phyloP scores from a whole-genome alignment of 768 basidiomycete species.

The Mycena amicta region DNA sequence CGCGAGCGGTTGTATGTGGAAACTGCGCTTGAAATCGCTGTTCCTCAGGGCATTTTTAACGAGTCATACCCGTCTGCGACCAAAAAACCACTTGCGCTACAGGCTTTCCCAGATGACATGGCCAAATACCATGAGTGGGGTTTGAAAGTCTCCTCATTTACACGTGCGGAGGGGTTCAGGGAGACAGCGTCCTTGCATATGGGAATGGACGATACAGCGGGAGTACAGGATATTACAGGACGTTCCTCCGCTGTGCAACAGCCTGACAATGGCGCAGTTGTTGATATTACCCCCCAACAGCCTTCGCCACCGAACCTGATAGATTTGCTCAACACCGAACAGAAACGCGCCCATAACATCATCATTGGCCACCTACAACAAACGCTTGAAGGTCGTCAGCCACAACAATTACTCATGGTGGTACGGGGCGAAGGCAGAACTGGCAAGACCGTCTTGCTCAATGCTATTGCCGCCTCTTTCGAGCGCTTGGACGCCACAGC shows the following conservation, averaged over 20 bases:
- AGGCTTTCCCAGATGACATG: background rate
- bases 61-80: background rate
- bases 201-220: conserved; percentile 3
- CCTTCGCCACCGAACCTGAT: background rate
- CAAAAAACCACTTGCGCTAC: background rate
- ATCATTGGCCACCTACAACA: conserved; percentile 30
- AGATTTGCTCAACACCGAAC: conserved; percentile 25
- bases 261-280: background rate
- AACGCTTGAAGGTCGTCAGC: conserved; percentile 20
- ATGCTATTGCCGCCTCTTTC: too few species aligned
- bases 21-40: background rate
- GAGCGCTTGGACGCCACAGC: background rate
- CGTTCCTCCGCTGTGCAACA: conserved; percentile 21
- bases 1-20: background rate
- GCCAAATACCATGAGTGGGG: background rate
- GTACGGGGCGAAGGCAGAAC: conserved; percentile 44
- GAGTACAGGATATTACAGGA: background rate
- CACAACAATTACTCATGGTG: conserved; percentile 36
- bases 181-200: background rate
- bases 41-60: background rate
- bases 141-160: background rate
- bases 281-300: background rate
- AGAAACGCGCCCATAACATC: conserved; percentile 36
- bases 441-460: too few species aligned
- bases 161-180: background rate